Base-by-base conservation (phyloP, 225 moss, liverwort and hornwort genomes). In the Takakia lepidozioides region DNA sequence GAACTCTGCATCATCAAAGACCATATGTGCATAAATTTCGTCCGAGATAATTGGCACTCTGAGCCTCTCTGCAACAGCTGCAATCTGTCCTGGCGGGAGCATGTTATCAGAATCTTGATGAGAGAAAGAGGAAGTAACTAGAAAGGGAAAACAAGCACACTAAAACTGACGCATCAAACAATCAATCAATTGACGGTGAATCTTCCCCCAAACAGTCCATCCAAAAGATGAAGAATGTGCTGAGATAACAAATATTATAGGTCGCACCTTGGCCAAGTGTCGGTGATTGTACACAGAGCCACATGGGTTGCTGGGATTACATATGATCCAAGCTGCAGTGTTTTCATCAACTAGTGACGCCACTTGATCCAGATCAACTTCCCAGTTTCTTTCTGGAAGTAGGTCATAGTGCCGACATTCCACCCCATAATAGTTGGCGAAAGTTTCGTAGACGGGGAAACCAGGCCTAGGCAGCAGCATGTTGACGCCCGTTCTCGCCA, bases 261-360 rank as follows among this genome's bases (percentile, higher is more conserved):
- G n/a, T n/a, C n/a, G n/a, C n/a, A n/a, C 92, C 87, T 88, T 76
- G 0, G 73, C 43, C 48, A 85, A 64, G 56, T 93, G 92, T 30
- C 81, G 66, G 26, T 70, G 65, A 20, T 49, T 72, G 51, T 54
- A 88, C 21, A 88, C 88, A 19, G 92, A 80, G 27, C 92, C 92
- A 46, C 78, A 81, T 14, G 92, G 92, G 42, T 93, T 93, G 57
- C 92, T 87, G 18, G 92, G 92, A 58, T 88, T 93, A 58, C 88
- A 88, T 10, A 93, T 29, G 14, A 93, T 51, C 68, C 88, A 75
- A 25, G 85, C 92, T 1, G 52, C 83, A 0, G 88, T 93, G 24
- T 83, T 71, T 5, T 42, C 50, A 51, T 93, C 92, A 11, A 80
- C 78, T 22, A 88, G 57, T 0, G 52, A 52, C 15, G 47, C 55